phyloP scores from a whole-genome alignment of 1,139 yeast species.

The Blastobotrys persicus region DNA sequence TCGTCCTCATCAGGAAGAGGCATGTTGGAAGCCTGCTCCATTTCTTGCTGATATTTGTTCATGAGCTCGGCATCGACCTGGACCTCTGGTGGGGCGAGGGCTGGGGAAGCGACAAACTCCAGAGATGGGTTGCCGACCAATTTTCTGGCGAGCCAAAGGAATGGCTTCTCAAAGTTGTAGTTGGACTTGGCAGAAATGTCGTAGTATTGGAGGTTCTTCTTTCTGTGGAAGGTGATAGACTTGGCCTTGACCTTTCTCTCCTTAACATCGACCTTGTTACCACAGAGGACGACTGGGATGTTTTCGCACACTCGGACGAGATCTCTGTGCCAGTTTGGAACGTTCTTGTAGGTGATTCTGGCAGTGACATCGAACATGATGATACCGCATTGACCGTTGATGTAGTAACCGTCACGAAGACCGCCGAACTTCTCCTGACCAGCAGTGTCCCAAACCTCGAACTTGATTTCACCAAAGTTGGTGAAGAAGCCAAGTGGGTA shows the following conservation, averaged over 20 bases:
- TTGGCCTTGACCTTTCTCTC: conserved; percentile 99
- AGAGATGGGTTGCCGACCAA: conserved; percentile 97
- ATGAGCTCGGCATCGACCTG: conserved; percentile 93
- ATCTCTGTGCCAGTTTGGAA: conserved; percentile 99
- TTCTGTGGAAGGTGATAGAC: conserved; percentile 99
- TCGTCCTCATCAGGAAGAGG: conserved; percentile 99
- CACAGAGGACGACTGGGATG: conserved; percentile 98
- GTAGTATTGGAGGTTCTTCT: conserved; percentile 99
- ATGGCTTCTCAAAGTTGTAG: conserved; percentile 99
- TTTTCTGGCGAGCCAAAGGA: conserved; percentile 99
- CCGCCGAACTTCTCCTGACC: conserved; percentile 99
- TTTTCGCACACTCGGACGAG: conserved; percentile 99
- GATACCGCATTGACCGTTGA: conserved; percentile 99
- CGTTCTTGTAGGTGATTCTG: conserved; percentile 98
- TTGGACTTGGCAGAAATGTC: conserved; percentile 99
- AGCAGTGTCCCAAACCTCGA: conserved; percentile 99
- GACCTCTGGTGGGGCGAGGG: conserved; percentile 99
- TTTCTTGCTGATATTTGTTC: conserved; percentile 98
- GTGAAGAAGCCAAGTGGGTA: conserved; percentile 98
- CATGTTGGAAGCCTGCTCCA: conserved; percentile 98
- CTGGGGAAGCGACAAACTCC: conserved; percentile 98
- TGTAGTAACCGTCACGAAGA: conserved; percentile 98
- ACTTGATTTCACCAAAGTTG: conserved; percentile 97
- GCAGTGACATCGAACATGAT: conserved; percentile 99
- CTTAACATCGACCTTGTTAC: conserved; percentile 98